Conservation (phyloP, 176 grass and related monocot genomes). For the Raddia guianensis region DNA sequence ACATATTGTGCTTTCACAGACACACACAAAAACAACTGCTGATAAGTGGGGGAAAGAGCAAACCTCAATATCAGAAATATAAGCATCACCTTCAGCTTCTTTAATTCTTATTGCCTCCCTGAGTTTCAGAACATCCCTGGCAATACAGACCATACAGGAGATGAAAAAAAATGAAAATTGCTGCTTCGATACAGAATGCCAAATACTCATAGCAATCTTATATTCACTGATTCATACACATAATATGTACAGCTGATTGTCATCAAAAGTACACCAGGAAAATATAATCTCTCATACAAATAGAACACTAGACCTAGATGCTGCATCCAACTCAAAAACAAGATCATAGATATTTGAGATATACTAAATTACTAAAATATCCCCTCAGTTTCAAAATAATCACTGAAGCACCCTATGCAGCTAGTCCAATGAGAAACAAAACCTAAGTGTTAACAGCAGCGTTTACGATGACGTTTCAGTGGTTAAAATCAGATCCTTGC, state of each 20-base stretch:
- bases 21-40: constrained; percentile 30
- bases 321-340: constrained; percentile 28
- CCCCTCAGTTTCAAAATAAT: constrained; percentile 20
- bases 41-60: constrained; percentile 15
- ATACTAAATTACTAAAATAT: background rate
- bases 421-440: background rate
- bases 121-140: constrained; percentile 80
- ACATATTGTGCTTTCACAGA: constrained; percentile 36
- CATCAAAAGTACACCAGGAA: background rate
- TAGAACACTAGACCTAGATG: constrained; percentile 11
- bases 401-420: background rate
- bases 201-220: constrained; percentile 15
- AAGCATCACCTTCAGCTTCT: constrained; percentile 80
- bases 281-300: constrained; percentile 10
- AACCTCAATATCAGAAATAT: constrained; percentile 98
- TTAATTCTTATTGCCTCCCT: constrained; percentile 89
- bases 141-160: constrained; percentile 35
- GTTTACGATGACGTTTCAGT: background rate
- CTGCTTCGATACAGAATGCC: constrained; percentile 20
- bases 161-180: background rate
- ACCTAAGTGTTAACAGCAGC: constrained; percentile 1
- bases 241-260: constrained; percentile 18
- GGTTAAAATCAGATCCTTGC: background rate
- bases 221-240: constrained; percentile 24
- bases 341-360: constrained; percentile 4